Evolutionary conservation across 768 basidiomycete species (phyloP).

Genomic region (Ramaria rubella): DNA sequence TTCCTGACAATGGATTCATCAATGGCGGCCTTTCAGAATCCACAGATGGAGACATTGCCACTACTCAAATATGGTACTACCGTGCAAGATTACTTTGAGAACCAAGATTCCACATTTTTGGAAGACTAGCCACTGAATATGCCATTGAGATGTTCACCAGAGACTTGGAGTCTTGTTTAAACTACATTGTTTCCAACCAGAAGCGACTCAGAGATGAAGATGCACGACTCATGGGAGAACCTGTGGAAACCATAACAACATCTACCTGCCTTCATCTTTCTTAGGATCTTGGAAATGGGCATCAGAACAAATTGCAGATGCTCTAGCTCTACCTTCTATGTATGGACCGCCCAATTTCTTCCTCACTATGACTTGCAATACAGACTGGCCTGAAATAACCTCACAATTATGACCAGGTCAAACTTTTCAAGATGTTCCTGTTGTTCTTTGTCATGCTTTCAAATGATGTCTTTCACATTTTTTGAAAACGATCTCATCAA

Average conservation of each 20-base stretch:
- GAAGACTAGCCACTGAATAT: slow-evolving; percentile 29
- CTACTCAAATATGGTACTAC: slow-evolving; percentile 31
- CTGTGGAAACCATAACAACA: slow-evolving; percentile 23
- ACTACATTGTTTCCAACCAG: slow-evolving; percentile 24
- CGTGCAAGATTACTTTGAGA: slow-evolving; percentile 27
- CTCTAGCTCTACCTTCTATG: slow-evolving; percentile 27
- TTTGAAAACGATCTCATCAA: slow-evolving; percentile 20
- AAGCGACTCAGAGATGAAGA: slow-evolving; percentile 18
- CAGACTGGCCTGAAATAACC: slow-evolving; percentile 34
- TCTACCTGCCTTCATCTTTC: slow-evolving; percentile 33
- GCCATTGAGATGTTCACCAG: slow-evolving; percentile 35
- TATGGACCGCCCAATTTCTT: slow-evolving; percentile 30
- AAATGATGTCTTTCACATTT: slow-evolving; percentile 25
- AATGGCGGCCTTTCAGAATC: neutral
- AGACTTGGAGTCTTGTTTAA: slow-evolving; percentile 29
- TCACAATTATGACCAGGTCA: slow-evolving; percentile 29
- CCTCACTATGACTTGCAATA: slow-evolving; percentile 37
- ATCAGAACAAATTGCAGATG: slow-evolving; percentile 33
- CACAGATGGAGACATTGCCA: slow-evolving; percentile 6
- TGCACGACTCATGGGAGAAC: slow-evolving; percentile 25
- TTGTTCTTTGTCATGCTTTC: slow-evolving; percentile 32
- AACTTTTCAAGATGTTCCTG: slow-evolving; percentile 27
- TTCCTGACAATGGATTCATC: slow-evolving; percentile 1
- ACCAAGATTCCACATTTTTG: slow-evolving; percentile 28
- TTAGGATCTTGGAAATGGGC: too few species aligned